These are phyloP conservation scores for Vicia faba DNA, from an alignment of 306 rosid species.

Conservation along the genomic window DNA sequence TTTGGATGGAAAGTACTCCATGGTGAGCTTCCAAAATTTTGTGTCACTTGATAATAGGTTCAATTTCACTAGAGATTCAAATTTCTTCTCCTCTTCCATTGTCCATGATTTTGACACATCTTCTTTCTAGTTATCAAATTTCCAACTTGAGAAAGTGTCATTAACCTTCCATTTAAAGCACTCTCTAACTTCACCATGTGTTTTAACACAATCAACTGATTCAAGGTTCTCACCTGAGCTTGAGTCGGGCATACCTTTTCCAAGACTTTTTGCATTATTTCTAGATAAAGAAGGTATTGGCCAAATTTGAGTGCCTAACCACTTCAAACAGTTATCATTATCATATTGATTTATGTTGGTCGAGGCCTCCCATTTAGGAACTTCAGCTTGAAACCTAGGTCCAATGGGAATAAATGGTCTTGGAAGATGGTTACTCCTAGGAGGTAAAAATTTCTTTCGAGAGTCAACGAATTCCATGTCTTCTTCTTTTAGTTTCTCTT, in stretches of 20 bases:
- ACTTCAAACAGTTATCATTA: conserved; percentile 35
- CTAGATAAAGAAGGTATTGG: conserved; percentile 15
- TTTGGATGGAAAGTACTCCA: conserved; percentile 43
- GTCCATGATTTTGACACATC: conserved; percentile 46
- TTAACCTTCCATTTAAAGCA: conserved; percentile 39
- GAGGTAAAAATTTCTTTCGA: background rate
- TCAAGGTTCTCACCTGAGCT: conserved; percentile 39
- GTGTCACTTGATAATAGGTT: background rate
- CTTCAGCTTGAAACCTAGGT: conserved; percentile 52
- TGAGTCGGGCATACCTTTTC: conserved; percentile 38
- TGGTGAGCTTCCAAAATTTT: conserved; percentile 44
- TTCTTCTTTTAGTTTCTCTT: conserved; percentile 28
- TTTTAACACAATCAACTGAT: conserved; percentile 41
- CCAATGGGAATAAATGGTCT: conserved; percentile 48
- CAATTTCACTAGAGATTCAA: conserved; percentile 36
- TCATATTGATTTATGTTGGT: background rate
- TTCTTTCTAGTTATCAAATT: conserved; percentile 53
- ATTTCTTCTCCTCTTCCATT: conserved; percentile 32
- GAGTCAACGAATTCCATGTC: conserved; percentile 11
- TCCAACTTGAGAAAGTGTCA: conserved; percentile 42
- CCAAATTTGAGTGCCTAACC: conserved; percentile 44
- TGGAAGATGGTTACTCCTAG: background rate
- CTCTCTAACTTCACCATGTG: conserved; percentile 38
- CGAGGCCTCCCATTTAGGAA: conserved; percentile 42
- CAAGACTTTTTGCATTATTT: conserved; percentile 29